Percentiles rank a stretch among this genome's conserved stretches.
Evolutionary conservation across 2,329 filamentous ascomycete genomes (phyloP).

Genomic region (Aspergillus quadrilineatus): DNA sequence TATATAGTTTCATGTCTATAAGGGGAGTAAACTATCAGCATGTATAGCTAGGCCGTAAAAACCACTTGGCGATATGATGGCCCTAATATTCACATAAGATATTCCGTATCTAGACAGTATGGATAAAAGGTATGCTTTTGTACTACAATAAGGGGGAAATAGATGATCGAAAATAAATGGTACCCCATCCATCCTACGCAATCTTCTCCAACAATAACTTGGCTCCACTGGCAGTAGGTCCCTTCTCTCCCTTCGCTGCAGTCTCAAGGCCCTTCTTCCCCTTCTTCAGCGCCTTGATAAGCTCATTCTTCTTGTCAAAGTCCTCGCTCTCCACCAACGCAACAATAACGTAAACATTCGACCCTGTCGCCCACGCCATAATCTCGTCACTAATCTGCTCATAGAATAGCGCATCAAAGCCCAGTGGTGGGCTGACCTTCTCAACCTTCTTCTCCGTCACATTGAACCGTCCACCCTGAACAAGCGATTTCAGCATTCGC

Average conservation of each 20-base stretch:
- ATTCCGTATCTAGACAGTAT: too few relatives aligned
- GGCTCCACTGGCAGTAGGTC: slow-evolving; percentile 48
- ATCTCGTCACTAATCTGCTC: slow-evolving; percentile 72
- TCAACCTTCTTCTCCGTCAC: slow-evolving; percentile 67
- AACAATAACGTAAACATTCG: slow-evolving; percentile 82
- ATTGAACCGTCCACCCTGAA: slow-evolving; percentile 86
- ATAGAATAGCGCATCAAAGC: slow-evolving; percentile 81
- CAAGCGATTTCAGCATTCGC: slow-evolving; percentile 85
- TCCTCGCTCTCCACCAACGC: slow-evolving; percentile 73
- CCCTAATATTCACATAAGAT: too few relatives aligned
- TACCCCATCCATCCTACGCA: slow-evolving; percentile 11
- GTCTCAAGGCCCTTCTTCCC: slow-evolving; percentile 67
- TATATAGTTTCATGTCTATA: too few relatives aligned
- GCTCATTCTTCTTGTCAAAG: slow-evolving; percentile 65
- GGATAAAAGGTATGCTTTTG: slow-evolving; percentile 4
- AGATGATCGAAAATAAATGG: background rate
- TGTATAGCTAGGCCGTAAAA: too few relatives aligned
- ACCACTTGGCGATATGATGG: too few relatives aligned
- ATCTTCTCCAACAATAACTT: slow-evolving; percentile 41
- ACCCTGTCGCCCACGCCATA: slow-evolving; percentile 79
- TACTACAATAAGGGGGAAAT: background rate
- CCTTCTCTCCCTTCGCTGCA: slow-evolving; percentile 55
- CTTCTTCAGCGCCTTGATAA: slow-evolving; percentile 70
- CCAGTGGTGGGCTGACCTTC: slow-evolving; percentile 70
- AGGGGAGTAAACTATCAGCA: too few relatives aligned